These are phyloP conservation scores for Plicaturopsis crispa DNA, from an alignment of 768 basidiomycete genomes.

Conservation along the genomic window DNA sequence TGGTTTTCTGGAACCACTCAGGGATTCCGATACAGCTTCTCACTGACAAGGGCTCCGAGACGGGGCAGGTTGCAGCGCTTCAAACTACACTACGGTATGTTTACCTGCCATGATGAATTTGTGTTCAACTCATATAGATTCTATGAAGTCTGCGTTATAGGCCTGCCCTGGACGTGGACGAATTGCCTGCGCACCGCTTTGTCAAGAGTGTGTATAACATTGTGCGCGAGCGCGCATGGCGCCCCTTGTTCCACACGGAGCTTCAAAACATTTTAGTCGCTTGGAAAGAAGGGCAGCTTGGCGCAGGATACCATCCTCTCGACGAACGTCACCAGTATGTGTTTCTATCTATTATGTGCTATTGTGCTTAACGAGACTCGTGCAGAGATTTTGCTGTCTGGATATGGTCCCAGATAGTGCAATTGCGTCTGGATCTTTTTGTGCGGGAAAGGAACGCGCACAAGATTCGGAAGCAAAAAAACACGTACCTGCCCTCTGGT, in stretches of 20 bases:
- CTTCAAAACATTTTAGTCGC: slow-evolving; percentile 15
- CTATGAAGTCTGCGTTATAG: too few relatives aligned
- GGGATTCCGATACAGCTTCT: slow-evolving; percentile 16
- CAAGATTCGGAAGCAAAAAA: slow-evolving; percentile 13
- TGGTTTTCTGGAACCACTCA: slow-evolving; percentile 3
- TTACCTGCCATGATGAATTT: background rate
- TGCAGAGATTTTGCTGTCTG: slow-evolving; percentile 13
- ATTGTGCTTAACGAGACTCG: background rate
- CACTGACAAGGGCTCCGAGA: slow-evolving; percentile 16
- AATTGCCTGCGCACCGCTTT: slow-evolving; percentile 13
- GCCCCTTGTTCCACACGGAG: slow-evolving; percentile 19
- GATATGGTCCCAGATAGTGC: slow-evolving; percentile 18
- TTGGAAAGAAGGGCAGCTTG: slow-evolving; percentile 13
- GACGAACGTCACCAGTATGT: slow-evolving; percentile 16
- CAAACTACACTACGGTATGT: slow-evolving; percentile 15
- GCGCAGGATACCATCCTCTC: slow-evolving; percentile 12
- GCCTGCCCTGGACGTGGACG: slow-evolving; percentile 12
- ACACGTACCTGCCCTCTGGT: slow-evolving; percentile 15
- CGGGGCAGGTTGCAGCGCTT: slow-evolving; percentile 13
- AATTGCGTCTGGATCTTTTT: slow-evolving; percentile 11
- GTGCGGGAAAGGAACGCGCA: slow-evolving; percentile 12
- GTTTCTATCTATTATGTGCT: background rate
- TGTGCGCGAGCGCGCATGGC: slow-evolving; percentile 19
- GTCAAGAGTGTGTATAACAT: slow-evolving; percentile 22
- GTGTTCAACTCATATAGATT: slow-evolving; percentile 11